phyloP scores from a whole-genome alignment of 352 stramenopile species.

The Globisporangium cederbergense region DNA sequence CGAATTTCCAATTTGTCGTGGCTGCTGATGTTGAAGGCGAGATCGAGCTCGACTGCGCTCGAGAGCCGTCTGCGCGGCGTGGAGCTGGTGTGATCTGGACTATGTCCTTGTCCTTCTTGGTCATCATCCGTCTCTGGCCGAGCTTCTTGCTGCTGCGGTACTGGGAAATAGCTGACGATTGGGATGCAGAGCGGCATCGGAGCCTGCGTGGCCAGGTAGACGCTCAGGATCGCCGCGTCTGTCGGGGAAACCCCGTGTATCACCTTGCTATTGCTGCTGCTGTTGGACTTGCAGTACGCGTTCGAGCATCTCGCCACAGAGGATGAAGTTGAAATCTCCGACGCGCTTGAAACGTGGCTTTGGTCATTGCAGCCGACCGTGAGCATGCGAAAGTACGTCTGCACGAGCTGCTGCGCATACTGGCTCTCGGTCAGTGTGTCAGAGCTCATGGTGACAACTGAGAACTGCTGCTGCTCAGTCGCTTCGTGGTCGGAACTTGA shows the following conservation, averaged over 20 bases:
- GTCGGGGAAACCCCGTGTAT: constrained; percentile 21
- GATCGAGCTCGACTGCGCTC: constrained; percentile 46
- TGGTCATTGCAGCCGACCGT: constrained; percentile 36
- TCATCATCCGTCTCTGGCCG: constrained; percentile 14
- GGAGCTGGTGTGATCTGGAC: constrained; percentile 7
- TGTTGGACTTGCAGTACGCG: constrained; percentile 33
- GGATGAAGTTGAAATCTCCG: neutral
- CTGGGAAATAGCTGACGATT: constrained; percentile 8
- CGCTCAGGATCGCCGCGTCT: constrained; percentile 48
- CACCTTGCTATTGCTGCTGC: neutral
- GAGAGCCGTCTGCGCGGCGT: constrained; percentile 54
- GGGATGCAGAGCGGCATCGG: constrained; percentile 44
- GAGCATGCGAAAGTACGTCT: constrained; percentile 60
- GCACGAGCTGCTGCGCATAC: constrained; percentile 60
- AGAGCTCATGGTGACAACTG: constrained; percentile 1
- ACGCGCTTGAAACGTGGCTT: neutral
- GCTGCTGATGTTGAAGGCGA: constrained; percentile 30
- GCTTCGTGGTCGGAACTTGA: neutral
- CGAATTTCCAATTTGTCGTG: constrained; percentile 9
- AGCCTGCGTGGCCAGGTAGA: constrained; percentile 36
- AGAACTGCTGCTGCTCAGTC: neutral
- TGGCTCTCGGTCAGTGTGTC: neutral
- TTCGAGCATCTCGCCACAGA: constrained; percentile 29
- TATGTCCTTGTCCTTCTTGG: neutral
- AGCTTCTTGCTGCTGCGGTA: constrained; percentile 5